Percentiles rank a stretch among this genome's conserved stretches.
Evolutionary conservation across 768 basidiomycete species (phyloP).

Genomic region (Phlebiopsis flavidoalba): DNA sequence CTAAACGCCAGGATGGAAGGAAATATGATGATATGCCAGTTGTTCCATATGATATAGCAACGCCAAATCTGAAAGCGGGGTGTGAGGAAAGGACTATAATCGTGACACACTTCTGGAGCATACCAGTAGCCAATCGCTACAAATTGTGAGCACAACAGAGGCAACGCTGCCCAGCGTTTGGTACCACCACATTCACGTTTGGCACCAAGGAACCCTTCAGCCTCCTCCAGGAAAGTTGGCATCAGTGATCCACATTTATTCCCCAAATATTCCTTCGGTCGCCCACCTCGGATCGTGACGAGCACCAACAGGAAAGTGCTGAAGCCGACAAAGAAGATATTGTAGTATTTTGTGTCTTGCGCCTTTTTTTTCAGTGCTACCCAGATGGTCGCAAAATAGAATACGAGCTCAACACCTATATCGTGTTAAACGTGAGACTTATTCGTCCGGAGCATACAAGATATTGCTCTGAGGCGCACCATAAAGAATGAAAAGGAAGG

Average conservation of each 20-base stretch:
- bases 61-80: slow-evolving; percentile 19
- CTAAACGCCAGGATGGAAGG: slow-evolving; percentile 19
- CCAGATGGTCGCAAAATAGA: slow-evolving; percentile 15
- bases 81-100: not conserved
- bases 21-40: slow-evolving; percentile 14
- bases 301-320: slow-evolving; percentile 21
- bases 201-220: slow-evolving; percentile 15
- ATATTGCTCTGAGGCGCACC: not conserved
- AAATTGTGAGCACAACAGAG: slow-evolving; percentile 16
- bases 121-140: slow-evolving; percentile 25
- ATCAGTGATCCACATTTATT: slow-evolving; percentile 24
- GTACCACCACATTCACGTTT: slow-evolving; percentile 18
- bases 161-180: slow-evolving; percentile 20
- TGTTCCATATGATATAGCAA: slow-evolving; percentile 22
- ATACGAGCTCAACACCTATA: slow-evolving; percentile 16
- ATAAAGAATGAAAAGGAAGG: slow-evolving; percentile 10
- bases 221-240: slow-evolving; percentile 21
- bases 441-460: not conserved
- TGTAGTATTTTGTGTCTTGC: not conserved
- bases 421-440: not conserved
- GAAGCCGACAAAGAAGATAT: slow-evolving; percentile 17
- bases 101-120: not conserved
- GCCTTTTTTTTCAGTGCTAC: not conserved
- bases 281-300: slow-evolving; percentile 24
- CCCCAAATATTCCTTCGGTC: slow-evolving; percentile 21